Percentiles rank a stretch among this genome's conserved stretches.
Evolutionary conservation across 2,329 filamentous ascomycete species (phyloP).

Genomic region (Daldinia eschscholtzii): DNA sequence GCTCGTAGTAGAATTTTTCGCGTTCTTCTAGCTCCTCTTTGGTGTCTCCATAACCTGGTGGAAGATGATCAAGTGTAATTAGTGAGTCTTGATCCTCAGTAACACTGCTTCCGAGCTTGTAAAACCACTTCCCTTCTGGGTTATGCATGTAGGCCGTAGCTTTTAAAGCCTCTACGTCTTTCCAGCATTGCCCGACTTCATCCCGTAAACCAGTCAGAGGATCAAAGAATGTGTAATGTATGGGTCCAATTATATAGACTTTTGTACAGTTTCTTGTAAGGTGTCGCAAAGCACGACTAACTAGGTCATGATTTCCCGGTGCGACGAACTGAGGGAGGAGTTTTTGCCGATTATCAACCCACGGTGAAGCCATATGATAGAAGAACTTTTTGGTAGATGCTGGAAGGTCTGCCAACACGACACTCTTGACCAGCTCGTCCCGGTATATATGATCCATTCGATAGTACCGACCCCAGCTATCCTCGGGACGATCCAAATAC

Average conservation of each 20-base stretch:
- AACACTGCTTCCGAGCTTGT: neutral
- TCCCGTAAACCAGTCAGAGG: neutral
- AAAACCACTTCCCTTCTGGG: neutral
- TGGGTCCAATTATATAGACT: neutral
- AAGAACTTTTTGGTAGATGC: neutral
- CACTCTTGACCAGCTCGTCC: neutral
- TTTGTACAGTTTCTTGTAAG: neutral
- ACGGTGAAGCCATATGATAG: neutral
- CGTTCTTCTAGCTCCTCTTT: neutral
- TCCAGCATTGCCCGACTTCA: neutral
- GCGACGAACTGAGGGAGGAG: neutral
- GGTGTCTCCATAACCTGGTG: neutral
- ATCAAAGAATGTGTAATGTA: neutral
- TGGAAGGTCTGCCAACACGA: conserved; percentile 1
- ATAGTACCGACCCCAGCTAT: neutral
- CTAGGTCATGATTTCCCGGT: neutral
- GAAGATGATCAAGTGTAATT: conserved; percentile 1
- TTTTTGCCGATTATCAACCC: neutral
- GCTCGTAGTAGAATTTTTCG: neutral
- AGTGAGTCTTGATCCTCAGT: neutral
- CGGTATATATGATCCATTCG: neutral
- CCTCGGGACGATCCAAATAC: neutral
- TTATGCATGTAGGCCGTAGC: neutral
- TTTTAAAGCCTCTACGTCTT: neutral
- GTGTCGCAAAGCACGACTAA: neutral